A percentile compares a stretch with the other conserved stretches of the same genome.
Conservation (phyloP, 202 grass and related monocot genomes). For the Eragrostis tef region DNA sequence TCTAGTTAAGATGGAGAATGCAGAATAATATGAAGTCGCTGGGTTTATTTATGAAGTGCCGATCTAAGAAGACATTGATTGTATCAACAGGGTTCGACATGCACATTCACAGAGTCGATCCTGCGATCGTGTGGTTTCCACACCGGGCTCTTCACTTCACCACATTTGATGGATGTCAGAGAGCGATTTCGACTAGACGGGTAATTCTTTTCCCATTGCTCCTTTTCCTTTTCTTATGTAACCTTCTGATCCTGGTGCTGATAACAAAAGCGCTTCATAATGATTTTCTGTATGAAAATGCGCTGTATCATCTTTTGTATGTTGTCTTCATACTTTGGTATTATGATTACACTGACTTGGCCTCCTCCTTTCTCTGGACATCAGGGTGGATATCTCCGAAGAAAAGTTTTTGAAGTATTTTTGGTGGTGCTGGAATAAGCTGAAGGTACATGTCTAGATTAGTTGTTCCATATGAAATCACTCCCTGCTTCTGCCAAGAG, state of each 20-base stretch:
- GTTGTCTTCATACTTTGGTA: constrained; percentile 29
- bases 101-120: constrained; percentile 86
- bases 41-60: not conserved
- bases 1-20: not conserved
- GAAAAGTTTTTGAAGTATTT: constrained; percentile 90
- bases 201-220: constrained; percentile 49
- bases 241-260: not conserved
- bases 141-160: constrained; percentile 91
- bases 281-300: not conserved
- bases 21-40: not conserved
- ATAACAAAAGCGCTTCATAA: not conserved
- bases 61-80: not conserved
- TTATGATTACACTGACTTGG: constrained; percentile 36
- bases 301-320: not conserved
- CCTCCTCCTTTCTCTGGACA: constrained; percentile 48
- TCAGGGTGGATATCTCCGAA: constrained; percentile 87
- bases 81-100: constrained; percentile 76
- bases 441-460: constrained; percentile 57
- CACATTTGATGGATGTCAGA: constrained; percentile 93
- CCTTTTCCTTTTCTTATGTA: not conserved
- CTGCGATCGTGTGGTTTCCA: constrained; percentile 74
- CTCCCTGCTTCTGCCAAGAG: not conserved
- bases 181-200: constrained; percentile 87
- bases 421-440: constrained; percentile 96
- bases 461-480: constrained; percentile 12